Evolutionary conservation across 1,139 yeast genomes (phyloP).

Genomic region (Magnusiomyces magnusii): DNA sequence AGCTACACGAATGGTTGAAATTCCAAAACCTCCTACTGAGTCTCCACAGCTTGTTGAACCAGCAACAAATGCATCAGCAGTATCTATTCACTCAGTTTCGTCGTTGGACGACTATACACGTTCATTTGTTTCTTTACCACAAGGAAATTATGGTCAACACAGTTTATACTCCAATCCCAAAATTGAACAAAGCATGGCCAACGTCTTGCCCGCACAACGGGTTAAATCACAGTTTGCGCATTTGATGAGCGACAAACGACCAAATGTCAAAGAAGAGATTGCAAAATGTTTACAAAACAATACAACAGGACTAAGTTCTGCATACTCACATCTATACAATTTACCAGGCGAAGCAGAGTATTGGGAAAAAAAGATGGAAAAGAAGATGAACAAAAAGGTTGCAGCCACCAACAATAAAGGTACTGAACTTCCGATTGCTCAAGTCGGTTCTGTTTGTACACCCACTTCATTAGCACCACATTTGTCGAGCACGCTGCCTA

Average conservation of each 20-base stretch:
- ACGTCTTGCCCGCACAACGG: slow-evolving; percentile 11
- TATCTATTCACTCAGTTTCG: background rate
- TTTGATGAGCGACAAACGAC: slow-evolving; percentile 11
- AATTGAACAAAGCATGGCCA: background rate
- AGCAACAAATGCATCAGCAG: background rate
- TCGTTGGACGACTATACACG: background rate
- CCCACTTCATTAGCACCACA: background rate
- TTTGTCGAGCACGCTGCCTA: background rate
- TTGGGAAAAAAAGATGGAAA: background rate
- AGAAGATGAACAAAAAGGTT: background rate
- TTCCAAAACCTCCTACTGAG: background rate
- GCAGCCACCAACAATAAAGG: background rate
- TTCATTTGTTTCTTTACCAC: background rate
- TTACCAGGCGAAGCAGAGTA: background rate
- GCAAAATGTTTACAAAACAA: slow-evolving; percentile 5
- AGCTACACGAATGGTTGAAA: background rate
- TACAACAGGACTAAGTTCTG: background rate
- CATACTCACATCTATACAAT: background rate
- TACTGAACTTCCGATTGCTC: background rate
- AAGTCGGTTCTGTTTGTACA: background rate
- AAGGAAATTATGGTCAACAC: background rate
- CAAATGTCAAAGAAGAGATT: slow-evolving; percentile 13
- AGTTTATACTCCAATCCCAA: background rate
- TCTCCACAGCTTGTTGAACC: background rate
- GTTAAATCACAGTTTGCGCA: slow-evolving; percentile 9